Conservation (phyloP, 2,329 filamentous ascomycete genomes). For the Helicocarpus griseus region DNA sequence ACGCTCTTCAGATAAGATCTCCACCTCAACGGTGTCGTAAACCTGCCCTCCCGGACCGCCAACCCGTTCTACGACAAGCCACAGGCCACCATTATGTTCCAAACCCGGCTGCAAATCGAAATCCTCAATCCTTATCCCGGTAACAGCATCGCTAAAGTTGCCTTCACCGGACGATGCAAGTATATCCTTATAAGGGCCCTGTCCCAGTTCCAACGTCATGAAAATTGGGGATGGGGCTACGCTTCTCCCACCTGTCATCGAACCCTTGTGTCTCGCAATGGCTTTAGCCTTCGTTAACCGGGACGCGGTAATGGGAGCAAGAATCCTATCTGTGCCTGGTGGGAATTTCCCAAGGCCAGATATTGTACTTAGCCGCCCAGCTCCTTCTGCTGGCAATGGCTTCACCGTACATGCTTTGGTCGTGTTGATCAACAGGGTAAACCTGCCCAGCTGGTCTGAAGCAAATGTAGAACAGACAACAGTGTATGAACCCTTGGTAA, state of each 20-base stretch:
- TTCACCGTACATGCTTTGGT: conserved; percentile 43
- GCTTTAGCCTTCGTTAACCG: conserved; percentile 55
- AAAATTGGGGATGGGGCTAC: conserved; percentile 47
- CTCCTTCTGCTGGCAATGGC: conserved; percentile 60
- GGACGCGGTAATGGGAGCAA: conserved; percentile 40
- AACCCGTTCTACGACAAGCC: conserved; percentile 74
- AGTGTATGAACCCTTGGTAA: conserved; percentile 70
- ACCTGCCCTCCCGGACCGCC: conserved; percentile 49
- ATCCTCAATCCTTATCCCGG: conserved; percentile 59
- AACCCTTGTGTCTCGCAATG: conserved; percentile 40
- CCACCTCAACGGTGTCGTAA: conserved; percentile 34
- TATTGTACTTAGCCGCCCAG: conserved; percentile 57
- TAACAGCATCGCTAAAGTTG: conserved; percentile 59
- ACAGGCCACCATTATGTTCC: conserved; percentile 50
- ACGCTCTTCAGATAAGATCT: conserved; percentile 33
- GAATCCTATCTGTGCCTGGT: conserved; percentile 43
- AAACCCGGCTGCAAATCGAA: conserved; percentile 63
- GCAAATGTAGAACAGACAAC: conserved; percentile 89
- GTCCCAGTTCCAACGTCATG: conserved; percentile 62
- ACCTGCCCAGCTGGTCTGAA: conserved; percentile 62
- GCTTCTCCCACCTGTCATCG: conserved; percentile 27
- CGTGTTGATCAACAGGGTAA: conserved; percentile 65
- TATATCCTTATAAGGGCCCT: conserved; percentile 56
- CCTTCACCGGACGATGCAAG: conserved; percentile 62
- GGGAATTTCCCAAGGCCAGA: conserved; percentile 40